Conservation (phyloP, 176 grass and related monocot species). For the Paspalum vaginatum region DNA sequence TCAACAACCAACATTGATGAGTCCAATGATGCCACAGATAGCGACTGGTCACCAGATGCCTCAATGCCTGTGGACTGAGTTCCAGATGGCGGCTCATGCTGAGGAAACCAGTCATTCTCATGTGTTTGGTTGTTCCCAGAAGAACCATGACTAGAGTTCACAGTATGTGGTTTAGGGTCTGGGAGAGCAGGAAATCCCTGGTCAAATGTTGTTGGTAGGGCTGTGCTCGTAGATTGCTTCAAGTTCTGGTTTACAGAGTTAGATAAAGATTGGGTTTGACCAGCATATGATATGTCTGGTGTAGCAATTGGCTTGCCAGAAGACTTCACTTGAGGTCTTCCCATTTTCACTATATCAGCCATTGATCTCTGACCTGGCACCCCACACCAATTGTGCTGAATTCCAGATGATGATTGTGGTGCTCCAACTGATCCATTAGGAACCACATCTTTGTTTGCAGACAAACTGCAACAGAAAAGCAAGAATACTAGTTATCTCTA, state of each 20-base stretch:
- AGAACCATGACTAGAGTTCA: conserved; percentile 44
- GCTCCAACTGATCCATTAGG: conserved; percentile 57
- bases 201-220: conserved; percentile 43
- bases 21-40: conserved; percentile 40
- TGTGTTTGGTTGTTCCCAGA: conserved; percentile 46
- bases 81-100: conserved; percentile 43
- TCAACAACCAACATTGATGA: conserved; percentile 44
- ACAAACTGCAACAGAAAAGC: conserved; percentile 46
- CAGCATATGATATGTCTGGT: conserved; percentile 50
- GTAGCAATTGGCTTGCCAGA: conserved; percentile 35
- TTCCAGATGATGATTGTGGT: conserved; percentile 54
- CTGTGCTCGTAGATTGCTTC: conserved; percentile 46
- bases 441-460: conserved; percentile 49
- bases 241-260: conserved; percentile 42
- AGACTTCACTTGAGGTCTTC: conserved; percentile 65
- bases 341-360: conserved; percentile 98
- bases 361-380: conserved; percentile 88
- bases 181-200: conserved; percentile 59
- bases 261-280: conserved; percentile 58
- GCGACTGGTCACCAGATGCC: conserved; percentile 26
- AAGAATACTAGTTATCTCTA: conserved; percentile 31
- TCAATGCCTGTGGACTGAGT: conserved; percentile 44
- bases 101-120: conserved; percentile 63
- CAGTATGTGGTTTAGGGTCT: conserved; percentile 46
- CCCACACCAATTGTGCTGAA: conserved; percentile 73